Evolutionary conservation across 179 eudicot species (phyloP).

Genomic region (Silene vulgaris): DNA sequence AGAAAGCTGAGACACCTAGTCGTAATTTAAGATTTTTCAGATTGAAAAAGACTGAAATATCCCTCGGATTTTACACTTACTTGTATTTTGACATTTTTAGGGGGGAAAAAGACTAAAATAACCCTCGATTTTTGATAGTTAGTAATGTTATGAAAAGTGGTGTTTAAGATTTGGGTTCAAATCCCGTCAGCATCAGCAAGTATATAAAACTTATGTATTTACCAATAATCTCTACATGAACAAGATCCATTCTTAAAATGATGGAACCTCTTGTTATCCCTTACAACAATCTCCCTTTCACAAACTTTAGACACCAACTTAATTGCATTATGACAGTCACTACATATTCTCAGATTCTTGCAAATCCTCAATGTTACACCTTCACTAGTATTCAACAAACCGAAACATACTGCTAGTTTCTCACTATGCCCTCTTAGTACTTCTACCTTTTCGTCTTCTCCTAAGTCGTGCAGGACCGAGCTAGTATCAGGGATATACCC

Average conservation of each 20-base stretch:
- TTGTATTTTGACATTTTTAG: no score
- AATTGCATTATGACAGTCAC: conserved; percentile 47
- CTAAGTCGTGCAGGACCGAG: conserved; percentile 30
- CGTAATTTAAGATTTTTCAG: no score
- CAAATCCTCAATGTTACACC: conserved; percentile 34
- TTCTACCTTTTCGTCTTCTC: conserved; percentile 27
- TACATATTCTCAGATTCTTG: conserved; percentile 49
- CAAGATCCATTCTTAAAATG: conserved; percentile 47
- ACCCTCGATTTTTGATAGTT: no score
- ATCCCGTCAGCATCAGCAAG: no score
- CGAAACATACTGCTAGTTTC: conserved; percentile 30
- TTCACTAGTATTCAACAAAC: conserved; percentile 22
- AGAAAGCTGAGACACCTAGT: no score
- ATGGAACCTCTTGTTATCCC: conserved; percentile 56
- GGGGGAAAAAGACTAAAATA: no score
- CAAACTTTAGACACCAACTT: conserved; percentile 42
- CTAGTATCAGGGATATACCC: conserved; percentile 31
- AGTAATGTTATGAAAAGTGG: no score
- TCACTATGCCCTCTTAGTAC: conserved; percentile 29
- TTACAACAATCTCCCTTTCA: conserved; percentile 44
- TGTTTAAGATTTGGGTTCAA: no score
- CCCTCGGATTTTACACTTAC: no score
- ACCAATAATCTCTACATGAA: conserved; percentile 56
- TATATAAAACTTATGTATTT: not conserved
- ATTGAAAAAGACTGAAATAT: no score